Percentiles rank a stretch among this genome's conserved stretches.
Conservation (phyloP, 768 basidiomycete species). For the Dentipellis sp. region DNA sequence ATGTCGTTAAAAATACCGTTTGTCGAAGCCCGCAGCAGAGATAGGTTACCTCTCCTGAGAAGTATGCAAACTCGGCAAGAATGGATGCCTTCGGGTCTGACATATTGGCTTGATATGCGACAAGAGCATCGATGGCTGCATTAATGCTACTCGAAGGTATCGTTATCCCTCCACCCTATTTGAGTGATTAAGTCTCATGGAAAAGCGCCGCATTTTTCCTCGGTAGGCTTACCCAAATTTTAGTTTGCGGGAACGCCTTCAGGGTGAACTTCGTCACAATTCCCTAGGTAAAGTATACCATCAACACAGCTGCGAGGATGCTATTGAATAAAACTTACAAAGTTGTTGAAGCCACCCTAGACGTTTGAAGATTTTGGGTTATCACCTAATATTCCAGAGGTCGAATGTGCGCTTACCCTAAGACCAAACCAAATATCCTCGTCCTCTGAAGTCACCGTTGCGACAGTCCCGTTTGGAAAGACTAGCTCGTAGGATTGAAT, state of each 20-base stretch:
- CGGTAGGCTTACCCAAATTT: conserved; percentile 38
- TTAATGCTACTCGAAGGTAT: background rate
- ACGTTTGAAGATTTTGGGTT: background rate
- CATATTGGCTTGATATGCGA: background rate
- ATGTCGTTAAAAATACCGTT: background rate
- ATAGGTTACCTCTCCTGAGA: background rate
- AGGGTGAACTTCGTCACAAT: conserved; percentile 49
- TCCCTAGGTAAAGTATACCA: conserved; percentile 24
- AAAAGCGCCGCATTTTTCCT: background rate
- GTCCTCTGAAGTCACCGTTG: conserved; percentile 20
- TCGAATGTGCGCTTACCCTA: conserved; percentile 17
- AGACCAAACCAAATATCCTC: conserved; percentile 31
- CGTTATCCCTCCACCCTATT: background rate
- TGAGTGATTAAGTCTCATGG: background rate
- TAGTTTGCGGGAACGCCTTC: conserved; percentile 38
- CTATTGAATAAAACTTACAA: conserved; percentile 20
- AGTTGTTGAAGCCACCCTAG: conserved; percentile 51
- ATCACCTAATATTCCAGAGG: background rate
- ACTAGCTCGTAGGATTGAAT: conserved; percentile 44
- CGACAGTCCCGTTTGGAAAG: conserved; percentile 36
- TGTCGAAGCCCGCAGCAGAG: too few species aligned
- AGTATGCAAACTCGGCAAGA: background rate
- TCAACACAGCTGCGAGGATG: background rate
- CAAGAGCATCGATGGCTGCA: background rate
- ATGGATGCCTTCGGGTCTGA: background rate